These are phyloP conservation scores for Colletotrichum australisinense DNA, from an alignment of 2,329 filamentous ascomycete species.

Conservation along the genomic window DNA sequence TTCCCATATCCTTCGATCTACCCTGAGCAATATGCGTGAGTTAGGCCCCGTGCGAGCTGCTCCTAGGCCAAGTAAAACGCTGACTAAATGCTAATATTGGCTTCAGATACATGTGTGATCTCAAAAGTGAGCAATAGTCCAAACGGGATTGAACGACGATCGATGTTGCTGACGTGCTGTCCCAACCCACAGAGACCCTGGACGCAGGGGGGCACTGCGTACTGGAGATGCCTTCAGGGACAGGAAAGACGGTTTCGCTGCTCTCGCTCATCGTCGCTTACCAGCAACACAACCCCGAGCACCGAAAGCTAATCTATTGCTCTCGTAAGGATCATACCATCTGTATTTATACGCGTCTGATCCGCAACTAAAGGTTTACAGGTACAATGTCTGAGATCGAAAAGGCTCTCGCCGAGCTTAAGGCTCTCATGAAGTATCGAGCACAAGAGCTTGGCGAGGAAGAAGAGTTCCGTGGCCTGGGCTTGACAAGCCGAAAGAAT, in stretches of 20 bases:
- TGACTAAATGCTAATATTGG: constrained; percentile 5
- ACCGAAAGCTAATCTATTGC: constrained; percentile 97
- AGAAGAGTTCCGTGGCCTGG: constrained; percentile 93
- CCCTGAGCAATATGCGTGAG: constrained; percentile 69
- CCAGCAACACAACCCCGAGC: constrained; percentile 92
- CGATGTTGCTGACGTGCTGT: neutral
- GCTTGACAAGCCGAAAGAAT: constrained; percentile 96
- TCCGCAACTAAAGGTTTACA: constrained; percentile 40
- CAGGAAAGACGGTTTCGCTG: constrained; percentile 95
- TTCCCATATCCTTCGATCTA: constrained; percentile 71
- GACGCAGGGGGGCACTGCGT: constrained; percentile 96
- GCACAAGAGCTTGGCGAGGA: constrained; percentile 87
- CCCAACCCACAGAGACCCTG: constrained; percentile 71
- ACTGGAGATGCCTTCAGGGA: constrained; percentile 98
- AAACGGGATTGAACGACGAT: neutral
- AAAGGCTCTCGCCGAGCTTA: constrained; percentile 92
- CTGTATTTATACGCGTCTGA: neutral
- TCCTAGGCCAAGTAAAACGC: neutral
- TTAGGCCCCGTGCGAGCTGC: constrained; percentile 31
- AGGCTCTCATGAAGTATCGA: constrained; percentile 94
- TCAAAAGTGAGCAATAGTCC: constrained; percentile 58
- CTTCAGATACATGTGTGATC: constrained; percentile 66
- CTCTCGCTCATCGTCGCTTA: constrained; percentile 97
- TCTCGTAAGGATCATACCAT: constrained; percentile 69
- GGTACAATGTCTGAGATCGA: constrained; percentile 99